phyloP scores from a whole-genome alignment of 257 asterid genomes.

The Anisodus tanguticus region DNA sequence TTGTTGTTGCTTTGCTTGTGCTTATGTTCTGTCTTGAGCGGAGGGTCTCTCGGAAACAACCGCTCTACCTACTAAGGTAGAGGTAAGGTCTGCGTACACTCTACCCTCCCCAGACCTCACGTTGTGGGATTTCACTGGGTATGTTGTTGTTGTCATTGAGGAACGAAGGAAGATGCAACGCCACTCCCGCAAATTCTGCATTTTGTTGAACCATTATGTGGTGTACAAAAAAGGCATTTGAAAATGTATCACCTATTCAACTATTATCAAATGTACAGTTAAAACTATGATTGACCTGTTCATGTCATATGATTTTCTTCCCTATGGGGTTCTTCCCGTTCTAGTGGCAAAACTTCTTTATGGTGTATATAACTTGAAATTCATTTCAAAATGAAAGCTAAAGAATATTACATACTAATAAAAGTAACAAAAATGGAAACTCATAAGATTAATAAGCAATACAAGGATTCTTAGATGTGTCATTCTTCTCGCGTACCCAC shows the following conservation, averaged over 20 bases:
- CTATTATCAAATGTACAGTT: conserved; percentile 15
- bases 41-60: no score
- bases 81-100: no score
- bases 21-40: no score
- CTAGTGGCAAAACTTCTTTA: background rate
- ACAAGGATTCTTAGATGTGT: background rate
- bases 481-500: background rate
- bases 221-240: background rate
- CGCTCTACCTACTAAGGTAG: no score
- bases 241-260: conserved; percentile 3
- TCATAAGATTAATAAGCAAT: background rate
- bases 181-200: background rate
- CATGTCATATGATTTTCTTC: background rate
- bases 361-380: background rate
- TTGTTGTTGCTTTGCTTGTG: no score
- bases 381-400: background rate
- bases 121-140: no score
- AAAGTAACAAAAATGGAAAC: background rate
- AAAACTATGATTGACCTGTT: background rate
- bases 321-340: background rate
- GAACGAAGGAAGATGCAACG: background rate
- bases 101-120: no score
- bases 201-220: background rate
- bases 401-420: background rate
- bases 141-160: background rate